Base-by-base conservation (phyloP, 2,329 filamentous ascomycete genomes). In the Trichoderma sp. region DNA sequence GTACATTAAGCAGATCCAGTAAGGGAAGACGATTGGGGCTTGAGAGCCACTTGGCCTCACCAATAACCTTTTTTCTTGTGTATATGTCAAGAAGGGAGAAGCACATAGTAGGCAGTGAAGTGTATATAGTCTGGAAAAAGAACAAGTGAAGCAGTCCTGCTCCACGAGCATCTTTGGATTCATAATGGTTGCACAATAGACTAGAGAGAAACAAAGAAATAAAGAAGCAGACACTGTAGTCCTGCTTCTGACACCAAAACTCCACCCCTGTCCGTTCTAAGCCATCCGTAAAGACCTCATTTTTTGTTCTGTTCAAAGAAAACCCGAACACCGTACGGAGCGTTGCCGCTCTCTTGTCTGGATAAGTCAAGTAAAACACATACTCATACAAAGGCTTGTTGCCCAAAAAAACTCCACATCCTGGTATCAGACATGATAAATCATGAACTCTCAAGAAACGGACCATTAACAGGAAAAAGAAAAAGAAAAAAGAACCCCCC, bases 1-100 rank as follows among this genome's bases (percentile, higher is more conserved):
- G 34, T 71, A 67, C 15, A 67, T 71, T 67, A 57, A 68, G 26
- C 70, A 71, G 51, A 43, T 71, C 28, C 60, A 57, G 47, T 71
- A 53, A 53, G 2, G 21, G 53, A 65, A 65, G 12, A 24, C 12
- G 9, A 15, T 15, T 7, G 11, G 21, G 11, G 1, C 5, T 30
- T 7, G 43, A 24, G 21, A 34, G 7, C 14, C 21, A 1, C 30
- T 56, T 36, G 63, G 36, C 21, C 30, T 56, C 15, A 18, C 28
- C 11, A 2, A 14, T 7, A 18, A 24, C 21, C 21, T 15, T 7
- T 21, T 6, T n/a, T 18, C 11, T 63, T 28, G 36, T 43, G 26
- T 28, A n/a, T 30, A 43, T 28, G 18, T 28, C 21, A 8, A 26
- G 18, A 36, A 15, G 6, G 8, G 15, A 66, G 34, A 36, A 60